phyloP scores from a whole-genome alignment of 1,139 yeast genomes.

The Blastobotrys ciferrii region DNA sequence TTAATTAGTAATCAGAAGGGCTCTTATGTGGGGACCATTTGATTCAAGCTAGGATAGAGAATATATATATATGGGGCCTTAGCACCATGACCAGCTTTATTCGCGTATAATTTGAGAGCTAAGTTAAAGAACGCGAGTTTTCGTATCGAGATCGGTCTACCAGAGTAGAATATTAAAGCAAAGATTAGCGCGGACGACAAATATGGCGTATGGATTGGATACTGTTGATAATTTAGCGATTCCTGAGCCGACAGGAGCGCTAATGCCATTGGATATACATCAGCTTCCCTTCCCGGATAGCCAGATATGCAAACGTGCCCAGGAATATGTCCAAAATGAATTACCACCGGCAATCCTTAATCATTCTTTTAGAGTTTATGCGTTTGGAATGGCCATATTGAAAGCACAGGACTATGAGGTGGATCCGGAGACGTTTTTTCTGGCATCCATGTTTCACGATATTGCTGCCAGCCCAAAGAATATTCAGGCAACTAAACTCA shows the following conservation, averaged over 20 bases:
- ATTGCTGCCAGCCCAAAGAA: conserved; percentile 25
- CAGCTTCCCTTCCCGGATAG: background rate
- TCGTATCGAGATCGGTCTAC: too few species aligned
- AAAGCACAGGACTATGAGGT: conserved; percentile 2
- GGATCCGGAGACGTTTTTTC: conserved; percentile 3
- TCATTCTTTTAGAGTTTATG: background rate
- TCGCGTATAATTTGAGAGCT: too few species aligned
- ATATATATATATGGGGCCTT: too few species aligned
- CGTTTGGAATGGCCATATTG: conserved; percentile 7
- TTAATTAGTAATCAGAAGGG: too few species aligned
- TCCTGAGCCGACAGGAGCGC: background rate
- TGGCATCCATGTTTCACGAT: conserved; percentile 23
- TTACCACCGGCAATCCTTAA: conserved; percentile 1
- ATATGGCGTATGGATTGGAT: conserved; percentile 3
- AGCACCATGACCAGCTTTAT: too few species aligned
- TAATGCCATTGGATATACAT: background rate
- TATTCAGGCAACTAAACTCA: conserved; percentile 24
- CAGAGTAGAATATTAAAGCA: too few species aligned
- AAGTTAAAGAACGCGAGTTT: too few species aligned
- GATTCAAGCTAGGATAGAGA: too few species aligned
- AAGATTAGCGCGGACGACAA: too few species aligned
- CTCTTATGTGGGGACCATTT: too few species aligned
- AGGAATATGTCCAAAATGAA: conserved; percentile 2
- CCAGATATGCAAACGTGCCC: background rate
- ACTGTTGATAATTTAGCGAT: conserved; percentile 2